Evolutionary conservation across 2,329 filamentous ascomycete species (phyloP).

Genomic region (Monilinia laxa): DNA sequence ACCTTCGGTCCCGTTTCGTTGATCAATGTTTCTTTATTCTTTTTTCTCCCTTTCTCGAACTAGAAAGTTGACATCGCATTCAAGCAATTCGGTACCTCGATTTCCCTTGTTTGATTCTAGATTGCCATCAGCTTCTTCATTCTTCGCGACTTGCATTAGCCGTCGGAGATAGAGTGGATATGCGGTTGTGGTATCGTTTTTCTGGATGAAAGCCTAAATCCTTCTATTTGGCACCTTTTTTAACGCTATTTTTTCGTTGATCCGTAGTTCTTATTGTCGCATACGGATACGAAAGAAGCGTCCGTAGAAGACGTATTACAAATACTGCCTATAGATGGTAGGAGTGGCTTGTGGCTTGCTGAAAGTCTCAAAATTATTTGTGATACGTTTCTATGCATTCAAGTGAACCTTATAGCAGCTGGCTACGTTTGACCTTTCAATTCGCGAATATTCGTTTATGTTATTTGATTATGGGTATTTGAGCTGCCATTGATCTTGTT

Average conservation of each 20-base stretch:
- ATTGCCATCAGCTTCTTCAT: not conserved
- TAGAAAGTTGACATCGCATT: too few relatives aligned
- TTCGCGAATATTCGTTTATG: too few relatives aligned
- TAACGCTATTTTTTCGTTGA: not conserved
- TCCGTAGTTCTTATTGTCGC: not conserved
- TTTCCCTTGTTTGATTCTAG: too few relatives aligned
- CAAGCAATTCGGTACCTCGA: too few relatives aligned
- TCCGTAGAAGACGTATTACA: too few relatives aligned
- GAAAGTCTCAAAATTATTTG: not conserved
- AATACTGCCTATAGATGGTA: too few relatives aligned
- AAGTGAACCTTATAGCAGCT: too few relatives aligned
- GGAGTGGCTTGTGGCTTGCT: not conserved
- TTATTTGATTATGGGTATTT: not conserved
- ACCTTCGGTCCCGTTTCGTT: not conserved
- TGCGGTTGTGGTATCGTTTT: not conserved
- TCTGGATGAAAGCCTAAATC: not conserved
- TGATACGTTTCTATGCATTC: too few relatives aligned
- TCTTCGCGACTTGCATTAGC: not conserved
- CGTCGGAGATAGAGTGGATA: not conserved
- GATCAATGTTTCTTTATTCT: not conserved
- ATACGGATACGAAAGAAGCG: too few relatives aligned
- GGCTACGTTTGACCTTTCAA: not conserved
- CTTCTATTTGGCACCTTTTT: not conserved
- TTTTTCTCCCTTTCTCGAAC: not conserved
- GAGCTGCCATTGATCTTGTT: not conserved